Base-by-base conservation (phyloP, 2,329 filamentous ascomycete species). In the Raffaelea ambrosiae region DNA sequence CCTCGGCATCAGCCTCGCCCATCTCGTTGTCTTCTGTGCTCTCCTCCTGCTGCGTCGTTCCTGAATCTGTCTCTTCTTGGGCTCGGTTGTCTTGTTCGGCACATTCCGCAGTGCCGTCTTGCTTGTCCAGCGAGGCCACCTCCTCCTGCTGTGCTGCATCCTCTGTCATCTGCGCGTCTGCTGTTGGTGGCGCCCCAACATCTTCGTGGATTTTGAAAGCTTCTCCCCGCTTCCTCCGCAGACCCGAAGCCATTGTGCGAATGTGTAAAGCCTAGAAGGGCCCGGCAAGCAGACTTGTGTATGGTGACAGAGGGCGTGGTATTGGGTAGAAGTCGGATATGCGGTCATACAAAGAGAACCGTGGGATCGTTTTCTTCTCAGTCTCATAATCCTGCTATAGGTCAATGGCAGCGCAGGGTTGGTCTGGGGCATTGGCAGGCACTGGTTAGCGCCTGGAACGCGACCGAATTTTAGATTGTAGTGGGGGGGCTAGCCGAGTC, bases 121-220 rank as follows among this genome's bases (percentile, higher is more conserved):
- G 64, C 20, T 70, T 68, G 8, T 62, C 61, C 44, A 39, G 38
- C 10, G 56, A 54, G 40, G 64, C 56, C 38, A 60, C 53, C 19
- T 61, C 58, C 5, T 53, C 60, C 3, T 61, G 57, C 8, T 61
- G 57, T 2, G 21, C 53, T 43, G 65, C 64, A n/a, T 72, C 70
- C 8, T 63, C 62, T 62, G 73, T 70, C 66, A 75, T 66, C 53
- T 73, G 67, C 1, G 72, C 72, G 44, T 76, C 72, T 53, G 72
- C 71, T 7, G 72, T 74, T 16, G 66, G 1, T 61, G 60, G 9
- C 60, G n/a, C n/a, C n/a, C n/a, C n/a, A n/a, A n/a, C 64, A 64
- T 76, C 73, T 51, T 75, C 68, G 57, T 75, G 71, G 48, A 76
- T 74, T 21, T 66, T 63, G 52, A 76, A 74, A 14, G 62, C 56